These are phyloP conservation scores for Backusella westeae DNA, from an alignment of 192 early-diverging fungal genomes.

Conservation along the genomic window DNA sequence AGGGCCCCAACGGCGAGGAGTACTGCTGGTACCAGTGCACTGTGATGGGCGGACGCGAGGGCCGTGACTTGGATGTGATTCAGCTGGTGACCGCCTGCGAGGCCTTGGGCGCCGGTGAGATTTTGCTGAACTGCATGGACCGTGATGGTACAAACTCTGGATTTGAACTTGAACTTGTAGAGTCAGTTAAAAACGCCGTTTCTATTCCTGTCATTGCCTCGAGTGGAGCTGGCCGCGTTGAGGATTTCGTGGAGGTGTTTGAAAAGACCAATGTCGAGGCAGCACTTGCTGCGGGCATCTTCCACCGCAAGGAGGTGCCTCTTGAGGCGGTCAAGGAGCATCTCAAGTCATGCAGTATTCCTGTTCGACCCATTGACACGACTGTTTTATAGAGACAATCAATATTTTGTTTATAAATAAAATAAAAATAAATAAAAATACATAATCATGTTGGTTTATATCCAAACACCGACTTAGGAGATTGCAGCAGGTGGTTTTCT, in stretches of 20 bases:
- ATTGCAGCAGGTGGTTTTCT: slow-evolving; percentile 13
- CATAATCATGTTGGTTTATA: neutral
- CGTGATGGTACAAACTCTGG: slow-evolving; percentile 98
- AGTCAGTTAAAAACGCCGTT: slow-evolving; percentile 75
- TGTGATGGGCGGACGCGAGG: slow-evolving; percentile 96
- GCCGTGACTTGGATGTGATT: slow-evolving; percentile 88
- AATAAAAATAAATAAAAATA: neutral
- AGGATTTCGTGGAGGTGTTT: slow-evolving; percentile 91
- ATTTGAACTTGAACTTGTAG: slow-evolving; percentile 86
- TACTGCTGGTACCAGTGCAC: slow-evolving; percentile 99
- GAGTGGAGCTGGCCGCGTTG: slow-evolving; percentile 83
- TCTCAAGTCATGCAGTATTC: slow-evolving; percentile 49
- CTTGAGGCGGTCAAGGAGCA: slow-evolving; percentile 82
- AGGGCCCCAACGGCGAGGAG: slow-evolving; percentile 89
- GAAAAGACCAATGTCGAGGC: slow-evolving; percentile 87
- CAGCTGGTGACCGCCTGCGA: slow-evolving; percentile 89
- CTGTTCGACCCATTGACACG: slow-evolving; percentile 47
- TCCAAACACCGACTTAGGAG: neutral
- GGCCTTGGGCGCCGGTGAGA: slow-evolving; percentile 93
- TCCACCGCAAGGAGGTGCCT: slow-evolving; percentile 94
- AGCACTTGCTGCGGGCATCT: slow-evolving; percentile 97
- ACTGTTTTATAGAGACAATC: neutral
- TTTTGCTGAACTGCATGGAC: slow-evolving; percentile 99
- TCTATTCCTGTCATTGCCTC: slow-evolving; percentile 97
- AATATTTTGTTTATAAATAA: neutral